A percentile compares a stretch with the other conserved stretches of the same genome.
phyloP scores from a whole-genome alignment of 1,284 basidiomycete species.

The Rhodotorula glutinis region DNA sequence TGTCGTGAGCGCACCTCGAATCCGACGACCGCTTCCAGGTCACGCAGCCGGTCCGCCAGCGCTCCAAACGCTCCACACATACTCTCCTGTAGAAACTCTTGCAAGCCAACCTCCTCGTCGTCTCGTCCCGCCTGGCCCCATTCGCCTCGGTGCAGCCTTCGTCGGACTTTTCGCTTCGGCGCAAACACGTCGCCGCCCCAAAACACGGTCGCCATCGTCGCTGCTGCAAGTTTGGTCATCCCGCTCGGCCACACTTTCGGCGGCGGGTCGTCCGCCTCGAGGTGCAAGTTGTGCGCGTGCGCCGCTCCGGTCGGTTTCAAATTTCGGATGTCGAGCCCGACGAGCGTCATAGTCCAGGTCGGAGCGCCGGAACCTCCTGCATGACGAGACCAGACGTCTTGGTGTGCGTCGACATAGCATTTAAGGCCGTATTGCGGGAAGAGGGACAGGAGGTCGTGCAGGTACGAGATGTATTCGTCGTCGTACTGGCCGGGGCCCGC shows the following conservation, averaged over 20 bases:
- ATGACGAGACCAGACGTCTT: conserved; percentile 85
- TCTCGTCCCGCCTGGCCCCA: conserved; percentile 8
- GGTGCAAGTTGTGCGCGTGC: conserved; percentile 60
- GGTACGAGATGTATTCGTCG: conserved; percentile 74
- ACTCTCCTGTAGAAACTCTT: conserved; percentile 75
- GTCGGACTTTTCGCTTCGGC: conserved; percentile 54
- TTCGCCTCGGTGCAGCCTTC: conserved; percentile 34
- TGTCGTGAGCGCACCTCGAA: conserved; percentile 59
- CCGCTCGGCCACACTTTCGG: conserved; percentile 52
- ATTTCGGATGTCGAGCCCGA: conserved; percentile 48
- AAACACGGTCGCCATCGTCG: conserved; percentile 50
- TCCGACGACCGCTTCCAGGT: conserved; percentile 75
- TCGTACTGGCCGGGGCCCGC: conserved; percentile 80
- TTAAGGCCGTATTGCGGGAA: conserved; percentile 75
- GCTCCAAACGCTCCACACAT: conserved; percentile 75
- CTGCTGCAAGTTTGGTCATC: conserved; percentile 73
- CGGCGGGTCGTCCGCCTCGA: conserved; percentile 56
- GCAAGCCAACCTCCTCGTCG: conserved; percentile 54
- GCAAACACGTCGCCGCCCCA: conserved; percentile 81
- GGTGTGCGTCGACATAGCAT: conserved; percentile 65
- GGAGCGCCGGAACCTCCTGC: conserved; percentile 65
- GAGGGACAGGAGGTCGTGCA: conserved; percentile 68
- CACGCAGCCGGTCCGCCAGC: conserved; percentile 66
- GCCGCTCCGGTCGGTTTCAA: conserved; percentile 78
- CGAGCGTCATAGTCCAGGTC: conserved; percentile 33